Conservation (phyloP, 2,329 filamentous ascomycete species). For the Fusarium goolgardi region DNA sequence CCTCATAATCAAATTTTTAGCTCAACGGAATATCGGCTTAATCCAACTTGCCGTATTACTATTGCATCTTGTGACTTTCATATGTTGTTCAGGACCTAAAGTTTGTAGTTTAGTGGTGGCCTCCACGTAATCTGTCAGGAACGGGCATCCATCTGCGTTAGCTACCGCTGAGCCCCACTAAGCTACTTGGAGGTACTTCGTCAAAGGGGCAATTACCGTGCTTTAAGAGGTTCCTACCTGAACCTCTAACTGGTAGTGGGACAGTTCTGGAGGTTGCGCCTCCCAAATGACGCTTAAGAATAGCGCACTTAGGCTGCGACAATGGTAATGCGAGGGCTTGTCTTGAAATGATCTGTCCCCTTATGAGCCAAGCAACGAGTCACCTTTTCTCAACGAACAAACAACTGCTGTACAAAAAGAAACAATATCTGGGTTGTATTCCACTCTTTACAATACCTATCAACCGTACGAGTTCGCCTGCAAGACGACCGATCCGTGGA, state of each 20-base stretch:
- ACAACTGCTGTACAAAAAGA: conserved; percentile 9
- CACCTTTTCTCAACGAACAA: conserved; percentile 27
- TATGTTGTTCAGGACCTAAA: conserved; percentile 22
- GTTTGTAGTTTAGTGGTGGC: conserved; percentile 3
- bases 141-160: background rate
- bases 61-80: background rate
- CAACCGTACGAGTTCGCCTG: conserved; percentile 34
- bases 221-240: background rate
- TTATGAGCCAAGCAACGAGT: conserved; percentile 31
- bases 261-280: conserved; percentile 18
- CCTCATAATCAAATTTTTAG: background rate
- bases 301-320: conserved; percentile 35
- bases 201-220: accelerated
- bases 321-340: conserved; percentile 31
- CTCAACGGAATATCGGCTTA: background rate
- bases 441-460: background rate
- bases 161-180: conserved; percentile 12
- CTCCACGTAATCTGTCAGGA: conserved; percentile 38
- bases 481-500: conserved; percentile 38
- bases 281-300: conserved; percentile 31
- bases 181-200: conserved; percentile 14
- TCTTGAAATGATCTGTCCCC: conserved; percentile 43
- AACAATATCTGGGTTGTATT: background rate
- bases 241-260: conserved; percentile 3
- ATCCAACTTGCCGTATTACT: background rate